Base-by-base conservation (phyloP, 75 land plant species). In the Cupressus sempervirens region DNA sequence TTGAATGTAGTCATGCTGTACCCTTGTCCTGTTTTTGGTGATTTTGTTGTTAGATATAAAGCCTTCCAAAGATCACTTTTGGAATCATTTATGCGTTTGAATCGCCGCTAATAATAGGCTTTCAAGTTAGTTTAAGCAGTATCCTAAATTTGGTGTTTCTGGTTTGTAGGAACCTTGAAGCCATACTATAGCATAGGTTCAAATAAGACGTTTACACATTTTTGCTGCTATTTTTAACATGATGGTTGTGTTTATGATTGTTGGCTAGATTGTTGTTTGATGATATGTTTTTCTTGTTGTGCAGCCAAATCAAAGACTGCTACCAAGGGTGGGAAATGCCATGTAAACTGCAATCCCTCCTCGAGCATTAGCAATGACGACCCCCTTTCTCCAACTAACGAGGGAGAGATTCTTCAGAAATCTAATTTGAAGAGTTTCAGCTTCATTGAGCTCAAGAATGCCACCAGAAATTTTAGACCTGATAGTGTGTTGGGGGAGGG, bases 381-480 rank as follows among this genome's bases (percentile, higher is more conserved):
- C 70, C 29, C 15, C 76, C 34, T 84, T 74, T 83, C 85, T 52
- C 88, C 88, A 46, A 50, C 75, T 16, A 87, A 50, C 0, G 90
- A 89, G 68, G 90, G 58, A 30, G 88, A 89, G 35, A 87, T 89
- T 36, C 76, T 89, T 52, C 77, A 84, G 83, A 58, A 85, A 50
- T 53, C 86, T 13, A 89, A 86, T n/a, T 45, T 89, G 80, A 87
- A 82, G 79, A 85, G 73, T 35, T 89, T 89, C 83, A 82, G 82
- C 46, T 88, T 85, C 81, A 82, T 35, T 43, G 90, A 89, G 16
- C 90, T 89, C 40, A 89, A 85, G 65, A 67, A 75, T 52, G 90
- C 90, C 29, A 89, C 90, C 35, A 84, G 90, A 62, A 89, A 85
- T 82, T 89, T 89, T 43, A 83, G 90, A 3, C 89, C 89, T 11